Percentiles rank a stretch among this genome's conserved stretches.
These are phyloP conservation scores for Clarireedia hainanense DNA, from an alignment of 2,329 filamentous ascomycete genomes.

Conservation along the genomic window DNA sequence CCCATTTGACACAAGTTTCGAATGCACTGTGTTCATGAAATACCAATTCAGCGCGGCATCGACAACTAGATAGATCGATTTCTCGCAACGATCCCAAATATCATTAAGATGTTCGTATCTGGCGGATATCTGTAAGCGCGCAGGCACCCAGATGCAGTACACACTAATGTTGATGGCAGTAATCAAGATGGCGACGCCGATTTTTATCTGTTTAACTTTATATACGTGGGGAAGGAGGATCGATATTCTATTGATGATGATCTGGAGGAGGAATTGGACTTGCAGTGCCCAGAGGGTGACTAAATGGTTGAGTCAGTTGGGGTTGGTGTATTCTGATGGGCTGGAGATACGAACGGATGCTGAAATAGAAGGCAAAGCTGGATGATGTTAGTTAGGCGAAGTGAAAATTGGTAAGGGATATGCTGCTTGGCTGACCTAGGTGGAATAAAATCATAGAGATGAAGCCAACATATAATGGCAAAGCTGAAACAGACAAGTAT, in stretches of 20 bases:
- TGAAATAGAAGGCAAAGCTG: slow-evolving; percentile 3
- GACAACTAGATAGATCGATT: slow-evolving; percentile 42
- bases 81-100: slow-evolving; percentile 46
- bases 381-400: neutral
- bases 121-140: slow-evolving; percentile 36
- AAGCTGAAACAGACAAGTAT: slow-evolving; percentile 34
- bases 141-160: slow-evolving; percentile 46
- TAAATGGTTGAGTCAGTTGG: neutral
- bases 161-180: slow-evolving; percentile 44
- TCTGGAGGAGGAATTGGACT: slow-evolving; percentile 46
- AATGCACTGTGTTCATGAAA: slow-evolving; percentile 38
- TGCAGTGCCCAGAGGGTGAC: slow-evolving; percentile 28
- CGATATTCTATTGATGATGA: slow-evolving; percentile 46
- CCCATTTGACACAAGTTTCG: slow-evolving; percentile 27
- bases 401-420: no score
- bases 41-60: slow-evolving; percentile 46
- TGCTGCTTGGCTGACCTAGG: neutral
- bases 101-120: slow-evolving; percentile 39
- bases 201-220: slow-evolving; percentile 36
- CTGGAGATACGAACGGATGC: slow-evolving; percentile 12
- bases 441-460: neutral
- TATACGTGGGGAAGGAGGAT: slow-evolving; percentile 38
- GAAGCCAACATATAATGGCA: slow-evolving; percentile 24
- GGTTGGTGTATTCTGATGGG: neutral
- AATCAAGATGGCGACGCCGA: slow-evolving; percentile 31